A percentile compares a stretch with the other conserved stretches of the same genome.
Conservation (phyloP, 129 eudicot genomes). For the Heracleum sosnowskyi region DNA sequence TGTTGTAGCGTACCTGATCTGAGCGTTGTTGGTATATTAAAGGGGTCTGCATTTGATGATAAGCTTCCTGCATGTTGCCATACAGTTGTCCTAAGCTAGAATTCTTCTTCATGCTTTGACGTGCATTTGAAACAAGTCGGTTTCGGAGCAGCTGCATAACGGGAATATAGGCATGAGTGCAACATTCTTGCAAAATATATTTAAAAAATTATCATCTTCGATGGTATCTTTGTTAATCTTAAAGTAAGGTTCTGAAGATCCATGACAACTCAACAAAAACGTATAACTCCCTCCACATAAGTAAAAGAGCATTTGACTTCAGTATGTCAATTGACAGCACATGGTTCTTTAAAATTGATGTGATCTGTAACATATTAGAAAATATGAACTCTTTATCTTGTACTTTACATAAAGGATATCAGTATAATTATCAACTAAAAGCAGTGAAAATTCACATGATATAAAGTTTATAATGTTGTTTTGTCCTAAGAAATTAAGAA, state of each 20-base stretch:
- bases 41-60: slow-evolving; percentile 95
- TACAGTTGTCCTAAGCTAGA: slow-evolving; percentile 83
- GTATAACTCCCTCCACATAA: not conserved
- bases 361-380: not conserved
- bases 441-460: not conserved
- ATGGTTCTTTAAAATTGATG: not conserved
- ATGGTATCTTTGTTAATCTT: not conserved
- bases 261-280: not conserved
- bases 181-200: not conserved
- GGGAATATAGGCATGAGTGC: slow-evolving; percentile 1
- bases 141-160: slow-evolving; percentile 75
- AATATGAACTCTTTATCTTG: not conserved
- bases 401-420: not conserved
- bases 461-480: not conserved
- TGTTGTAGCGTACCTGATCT: slow-evolving; percentile 31
- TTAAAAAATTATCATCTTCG: not conserved
- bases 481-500: not conserved
- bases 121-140: slow-evolving; percentile 76
- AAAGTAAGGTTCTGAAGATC: not conserved
- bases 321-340: not conserved
- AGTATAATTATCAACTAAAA: not conserved
- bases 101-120: slow-evolving; percentile 59
- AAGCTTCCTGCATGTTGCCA: slow-evolving; percentile 95
- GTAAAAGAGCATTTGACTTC: not conserved
- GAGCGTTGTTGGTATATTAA: slow-evolving; percentile 74